Base-by-base conservation (phyloP, 768 basidiomycete genomes). In the Amanita muscaria region DNA sequence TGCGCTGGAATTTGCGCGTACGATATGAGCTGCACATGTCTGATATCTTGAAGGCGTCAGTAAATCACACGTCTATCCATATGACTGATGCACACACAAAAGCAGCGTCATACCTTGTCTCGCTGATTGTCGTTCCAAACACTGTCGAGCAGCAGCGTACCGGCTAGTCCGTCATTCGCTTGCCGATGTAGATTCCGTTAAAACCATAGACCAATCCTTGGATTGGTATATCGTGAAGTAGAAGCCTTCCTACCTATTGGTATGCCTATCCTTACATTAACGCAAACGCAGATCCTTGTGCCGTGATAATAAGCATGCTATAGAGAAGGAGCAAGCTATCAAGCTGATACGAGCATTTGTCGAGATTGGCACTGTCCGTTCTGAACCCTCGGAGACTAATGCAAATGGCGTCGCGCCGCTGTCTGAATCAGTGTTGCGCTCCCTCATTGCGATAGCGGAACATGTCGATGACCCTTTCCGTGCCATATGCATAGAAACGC, bases 141-240 rank as follows among this genome's bases (percentile, higher is more conserved):
- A 82, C 39, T 79, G 84, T 52, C 77, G 90, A 30, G 80, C 92
- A 9, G 79, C 80, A 2, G 85, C 83, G 0, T 98, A 94, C 62
- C 74, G 91, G 33, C 69, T 93, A 2, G 69, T 97, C 14, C 78
- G 94, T 15, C 82, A 92, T 55, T 65, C 76, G 1, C 59, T 93
- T 5, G 76, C 90, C 3, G 89, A 92, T 53, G 56, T 67, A 0
- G 72, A 81, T n/a, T 79, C 80, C 0, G 83, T 90, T 36, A 73
- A 74, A 45, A 69, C 67, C 16, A 65, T 96, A 24, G 71, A 75
- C 10, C 73, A 78, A 16, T 73, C 81, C 14, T 60, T 96, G 25
- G 90, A 96, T 52, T 92, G 88, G 83, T 90, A 88, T 56, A 77
- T 98, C 36, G 77, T 97, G 51, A 85, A 86, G 92, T 92, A 50